Conservation (phyloP, 805 yeast genomes). For the Saccharomycopsis sp. region DNA sequence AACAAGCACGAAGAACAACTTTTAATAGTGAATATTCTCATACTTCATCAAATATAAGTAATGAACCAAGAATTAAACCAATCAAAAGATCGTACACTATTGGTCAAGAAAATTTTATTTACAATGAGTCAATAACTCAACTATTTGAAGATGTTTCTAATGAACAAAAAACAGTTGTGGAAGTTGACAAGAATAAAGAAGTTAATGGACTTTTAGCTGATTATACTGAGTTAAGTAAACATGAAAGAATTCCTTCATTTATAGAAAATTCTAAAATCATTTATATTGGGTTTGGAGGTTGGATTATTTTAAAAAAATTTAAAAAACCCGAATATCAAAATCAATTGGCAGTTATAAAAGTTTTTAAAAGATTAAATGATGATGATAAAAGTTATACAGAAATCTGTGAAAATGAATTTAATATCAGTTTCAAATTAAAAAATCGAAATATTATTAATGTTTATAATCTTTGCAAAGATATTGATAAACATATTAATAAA, state of each 20-base stretch:
- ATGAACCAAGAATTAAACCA: no score
- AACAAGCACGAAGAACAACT: no score
- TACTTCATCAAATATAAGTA: no score
- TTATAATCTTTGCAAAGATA: slow-evolving; percentile 14
- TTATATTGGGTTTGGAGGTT: slow-evolving; percentile 17
- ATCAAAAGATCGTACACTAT: no score
- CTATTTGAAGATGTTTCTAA: no score
- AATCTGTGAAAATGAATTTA: slow-evolving; percentile 16
- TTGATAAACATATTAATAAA: slow-evolving; percentile 2
- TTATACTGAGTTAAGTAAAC: neutral
- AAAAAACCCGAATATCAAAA: neutral
- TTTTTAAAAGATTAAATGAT: slow-evolving; percentile 4
- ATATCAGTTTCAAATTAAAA: slow-evolving; percentile 15
- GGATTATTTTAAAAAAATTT: slow-evolving; percentile 11
- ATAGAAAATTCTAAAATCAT: slow-evolving; percentile 10
- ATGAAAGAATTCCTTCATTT: slow-evolving; percentile 12
- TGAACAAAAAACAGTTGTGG: no score
- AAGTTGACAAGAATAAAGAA: no score
- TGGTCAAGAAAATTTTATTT: no score
- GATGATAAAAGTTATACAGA: neutral
- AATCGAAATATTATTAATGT: slow-evolving; percentile 14
- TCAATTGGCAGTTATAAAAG: slow-evolving; percentile 10
- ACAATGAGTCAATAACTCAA: no score
- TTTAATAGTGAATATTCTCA: no score
- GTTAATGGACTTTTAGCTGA: no score